Percentiles rank a stretch among this genome's conserved stretches.
These are phyloP conservation scores for Chalciporus chontae DNA, from an alignment of 768 basidiomycete species.

Conservation along the genomic window DNA sequence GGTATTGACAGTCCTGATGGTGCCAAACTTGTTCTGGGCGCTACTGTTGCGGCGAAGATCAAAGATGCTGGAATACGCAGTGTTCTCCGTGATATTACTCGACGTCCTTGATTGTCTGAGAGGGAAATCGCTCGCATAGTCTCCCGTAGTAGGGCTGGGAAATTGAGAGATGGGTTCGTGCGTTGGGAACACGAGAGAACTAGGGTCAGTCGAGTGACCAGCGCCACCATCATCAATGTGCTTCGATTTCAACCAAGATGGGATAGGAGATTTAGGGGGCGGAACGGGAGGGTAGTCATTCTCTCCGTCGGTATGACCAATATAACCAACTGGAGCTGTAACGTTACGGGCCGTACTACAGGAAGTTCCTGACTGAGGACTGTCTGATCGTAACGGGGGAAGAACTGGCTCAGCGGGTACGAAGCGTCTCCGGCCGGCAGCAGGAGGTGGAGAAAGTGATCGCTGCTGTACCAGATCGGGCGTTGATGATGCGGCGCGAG, in stretches of 20 bases:
- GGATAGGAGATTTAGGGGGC: constrained; percentile 53
- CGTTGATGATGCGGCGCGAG: constrained; percentile 55
- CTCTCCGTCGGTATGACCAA: constrained; percentile 24
- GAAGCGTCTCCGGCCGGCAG: constrained; percentile 42
- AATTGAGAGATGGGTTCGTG: constrained; percentile 39
- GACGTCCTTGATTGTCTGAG: constrained; percentile 63
- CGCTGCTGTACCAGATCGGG: constrained; percentile 49
- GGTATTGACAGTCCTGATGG: constrained; percentile 78
- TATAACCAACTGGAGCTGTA: constrained; percentile 11
- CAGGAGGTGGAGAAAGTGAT: constrained; percentile 36
- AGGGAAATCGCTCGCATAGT: constrained; percentile 33
- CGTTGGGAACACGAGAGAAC: constrained; percentile 28
- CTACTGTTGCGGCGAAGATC: constrained; percentile 45
- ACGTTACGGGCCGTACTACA: constrained; percentile 30
- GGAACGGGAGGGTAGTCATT: constrained; percentile 36
- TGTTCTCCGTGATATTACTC: constrained; percentile 54
- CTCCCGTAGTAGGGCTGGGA: constrained; percentile 31
- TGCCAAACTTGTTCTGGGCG: constrained; percentile 64
- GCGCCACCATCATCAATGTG: constrained; percentile 8
- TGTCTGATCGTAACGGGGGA: constrained; percentile 53
- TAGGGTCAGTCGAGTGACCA: constrained; percentile 14
- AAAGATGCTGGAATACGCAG: constrained; percentile 59
- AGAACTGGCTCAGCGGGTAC: constrained; percentile 47
- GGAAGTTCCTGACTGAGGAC: constrained; percentile 46
- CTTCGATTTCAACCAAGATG: constrained; percentile 33